Base-by-base conservation (phyloP, 768 basidiomycete genomes). In the Galerina sulciceps region DNA sequence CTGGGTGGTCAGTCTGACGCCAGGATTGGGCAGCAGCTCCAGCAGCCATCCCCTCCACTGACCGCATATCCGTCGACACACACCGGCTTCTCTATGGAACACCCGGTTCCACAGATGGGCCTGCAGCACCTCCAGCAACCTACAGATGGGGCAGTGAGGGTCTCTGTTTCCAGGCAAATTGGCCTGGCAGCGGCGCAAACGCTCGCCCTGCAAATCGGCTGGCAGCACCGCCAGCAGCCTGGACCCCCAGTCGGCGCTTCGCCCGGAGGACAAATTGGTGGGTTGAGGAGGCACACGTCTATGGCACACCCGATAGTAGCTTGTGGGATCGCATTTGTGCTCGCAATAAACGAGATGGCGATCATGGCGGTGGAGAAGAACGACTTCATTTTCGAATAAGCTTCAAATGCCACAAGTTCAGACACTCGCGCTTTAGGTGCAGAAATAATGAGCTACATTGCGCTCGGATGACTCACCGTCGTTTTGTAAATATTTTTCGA, bases 161-260 rank as follows among this genome's bases (percentile, higher is more conserved):
- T 53, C 51, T 58, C 57, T 14, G 14, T 15, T 2, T 15, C 13
- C 11, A 58, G 51, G 52, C 57, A 58, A 13, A 53, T 46, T 10
- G 57, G 57, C 9, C 4, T 13, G 23, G 31, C 17, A 9, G 57
- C 22, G 18, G 52, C 35, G 38, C 57, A 58, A 13, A 58, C 45
- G 13, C 43, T 43, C 35, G 49, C 23, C 20, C 49, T 51, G 49
- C 49, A 51, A 51, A 50, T 51, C 18, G 64, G 64, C 20, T 46
- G 22, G 31, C 63, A 60, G 43, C 63, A 60, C 8, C 63, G 53
- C 60, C 63, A 64, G 47, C 59, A 60, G 15, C 53, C 55, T 18
- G 62, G 51, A 9, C 34, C 41, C 23, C 57, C 61, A 1, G 50
- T 44, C 18, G 58, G 34, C 2, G 47, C 48, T 43, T 58, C 56